Evolutionary conservation across 225 moss, liverwort and hornwort species (phyloP).

Genomic region (Ulota crispa): DNA sequence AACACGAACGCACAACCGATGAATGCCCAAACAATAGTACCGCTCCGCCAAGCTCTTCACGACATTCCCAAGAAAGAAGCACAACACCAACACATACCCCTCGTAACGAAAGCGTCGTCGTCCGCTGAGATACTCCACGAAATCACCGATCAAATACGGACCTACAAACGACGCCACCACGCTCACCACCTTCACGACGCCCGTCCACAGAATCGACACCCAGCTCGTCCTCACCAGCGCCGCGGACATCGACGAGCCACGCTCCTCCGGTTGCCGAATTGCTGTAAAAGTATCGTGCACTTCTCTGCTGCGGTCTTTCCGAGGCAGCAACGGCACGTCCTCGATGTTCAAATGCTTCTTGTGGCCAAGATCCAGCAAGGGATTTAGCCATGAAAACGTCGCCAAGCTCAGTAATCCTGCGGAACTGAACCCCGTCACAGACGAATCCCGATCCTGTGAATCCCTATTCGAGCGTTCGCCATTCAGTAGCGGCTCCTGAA

Average conservation of each 20-base stretch:
- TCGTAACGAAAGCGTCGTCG: constrained; percentile 40
- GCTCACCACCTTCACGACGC: background rate
- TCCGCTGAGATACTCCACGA: constrained; percentile 49
- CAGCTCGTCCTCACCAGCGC: constrained; percentile 28
- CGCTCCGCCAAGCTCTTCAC: constrained; percentile 39
- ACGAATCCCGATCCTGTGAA: background rate
- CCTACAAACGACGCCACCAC: constrained; percentile 35
- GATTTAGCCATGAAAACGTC: constrained; percentile 39
- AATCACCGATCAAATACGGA: constrained; percentile 38
- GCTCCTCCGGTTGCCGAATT: constrained; percentile 11
- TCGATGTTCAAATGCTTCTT: constrained; percentile 27
- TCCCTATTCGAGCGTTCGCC: background rate
- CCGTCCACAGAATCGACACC: constrained; percentile 3
- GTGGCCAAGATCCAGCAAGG: constrained; percentile 31
- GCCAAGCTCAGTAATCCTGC: constrained; percentile 29
- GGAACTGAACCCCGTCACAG: background rate
- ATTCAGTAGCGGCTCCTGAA: constrained; percentile 26
- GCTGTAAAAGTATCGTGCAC: constrained; percentile 16
- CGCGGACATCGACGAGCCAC: constrained; percentile 8
- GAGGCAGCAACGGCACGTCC: constrained; percentile 26
- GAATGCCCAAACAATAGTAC: constrained; percentile 36
- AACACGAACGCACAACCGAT: constrained; percentile 31
- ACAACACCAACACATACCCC: constrained; percentile 42
- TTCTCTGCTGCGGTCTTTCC: constrained; percentile 27
- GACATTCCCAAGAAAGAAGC: constrained; percentile 42